Evolutionary conservation across 176 grass and related monocot species (phyloP).

Genomic region (Typha latifolia): DNA sequence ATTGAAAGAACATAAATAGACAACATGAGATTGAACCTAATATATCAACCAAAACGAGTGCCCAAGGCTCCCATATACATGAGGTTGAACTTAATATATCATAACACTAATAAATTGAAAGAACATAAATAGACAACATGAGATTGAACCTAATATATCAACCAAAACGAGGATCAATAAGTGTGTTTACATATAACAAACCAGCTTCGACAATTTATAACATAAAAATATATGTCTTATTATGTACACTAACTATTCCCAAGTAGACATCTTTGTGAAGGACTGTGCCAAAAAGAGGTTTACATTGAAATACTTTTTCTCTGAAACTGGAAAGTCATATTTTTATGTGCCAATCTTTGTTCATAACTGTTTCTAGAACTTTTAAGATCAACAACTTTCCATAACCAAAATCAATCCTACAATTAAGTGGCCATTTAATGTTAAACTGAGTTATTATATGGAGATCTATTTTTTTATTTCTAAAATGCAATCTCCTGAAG

Average conservation of each 20-base stretch:
- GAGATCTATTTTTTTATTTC: not conserved
- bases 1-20: not conserved
- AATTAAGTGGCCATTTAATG: not conserved
- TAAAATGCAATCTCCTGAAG: slow-evolving; percentile 12
- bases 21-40: not conserved
- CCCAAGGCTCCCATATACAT: too few relatives aligned
- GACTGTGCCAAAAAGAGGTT: too few relatives aligned
- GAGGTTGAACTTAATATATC: too few relatives aligned
- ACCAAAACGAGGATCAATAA: too few relatives aligned
- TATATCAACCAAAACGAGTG: too few relatives aligned
- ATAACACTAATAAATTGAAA: not conserved
- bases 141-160: too few relatives aligned
- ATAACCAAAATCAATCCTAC: not conserved
- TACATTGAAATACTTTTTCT: too few relatives aligned
- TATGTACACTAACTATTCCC: too few relatives aligned
- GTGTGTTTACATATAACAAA: too few relatives aligned
- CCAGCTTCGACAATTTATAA: too few relatives aligned
- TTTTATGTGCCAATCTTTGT: not conserved
- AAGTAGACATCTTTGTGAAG: too few relatives aligned
- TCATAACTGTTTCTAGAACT: not conserved
- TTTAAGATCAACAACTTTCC: not conserved
- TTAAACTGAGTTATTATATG: not conserved
- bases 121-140: not conserved
- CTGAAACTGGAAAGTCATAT: not conserved
- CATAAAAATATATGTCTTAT: too few relatives aligned